Conservation (phyloP, 106 monocot species). For the Alisma plantagoaquatica region DNA sequence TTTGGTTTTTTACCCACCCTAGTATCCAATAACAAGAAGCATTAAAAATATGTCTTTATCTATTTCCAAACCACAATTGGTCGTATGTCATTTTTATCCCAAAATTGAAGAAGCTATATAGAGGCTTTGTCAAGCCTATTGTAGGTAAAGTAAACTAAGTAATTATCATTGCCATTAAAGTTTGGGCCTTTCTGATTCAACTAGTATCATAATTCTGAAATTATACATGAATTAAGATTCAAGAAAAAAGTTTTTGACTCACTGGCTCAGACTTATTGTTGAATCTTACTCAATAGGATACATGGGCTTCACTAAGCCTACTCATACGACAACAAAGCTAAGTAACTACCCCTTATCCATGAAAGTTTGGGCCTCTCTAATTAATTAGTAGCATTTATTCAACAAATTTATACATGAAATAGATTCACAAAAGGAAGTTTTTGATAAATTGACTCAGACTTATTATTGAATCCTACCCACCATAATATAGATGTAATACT, state of each 20-base stretch:
- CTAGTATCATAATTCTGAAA: background rate
- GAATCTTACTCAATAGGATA: background rate
- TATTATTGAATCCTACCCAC: constrained; percentile 5
- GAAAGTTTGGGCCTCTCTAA: no score
- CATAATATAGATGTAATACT: constrained; percentile 1
- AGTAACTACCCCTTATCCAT: no score
- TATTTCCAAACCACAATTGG: no score
- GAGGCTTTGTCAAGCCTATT: no score
- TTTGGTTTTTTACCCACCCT: no score
- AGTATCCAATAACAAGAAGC: no score
- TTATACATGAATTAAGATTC: background rate
- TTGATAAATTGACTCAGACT: background rate
- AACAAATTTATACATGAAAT: background rate
- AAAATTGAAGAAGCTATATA: no score
- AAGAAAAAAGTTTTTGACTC: background rate
- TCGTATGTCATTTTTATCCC: no score
- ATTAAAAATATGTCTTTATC: no score
- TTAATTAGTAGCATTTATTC: background rate
- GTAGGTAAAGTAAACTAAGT: no score
- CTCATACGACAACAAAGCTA: no score
- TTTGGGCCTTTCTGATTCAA: background rate
- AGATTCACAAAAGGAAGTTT: background rate
- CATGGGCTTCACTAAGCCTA: background rate
- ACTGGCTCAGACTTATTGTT: background rate
- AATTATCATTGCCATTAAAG: background rate